A percentile compares a stretch with the other conserved stretches of the same genome.
phyloP scores from a whole-genome alignment of 1,284 basidiomycete genomes.

The Trametes sp. region DNA sequence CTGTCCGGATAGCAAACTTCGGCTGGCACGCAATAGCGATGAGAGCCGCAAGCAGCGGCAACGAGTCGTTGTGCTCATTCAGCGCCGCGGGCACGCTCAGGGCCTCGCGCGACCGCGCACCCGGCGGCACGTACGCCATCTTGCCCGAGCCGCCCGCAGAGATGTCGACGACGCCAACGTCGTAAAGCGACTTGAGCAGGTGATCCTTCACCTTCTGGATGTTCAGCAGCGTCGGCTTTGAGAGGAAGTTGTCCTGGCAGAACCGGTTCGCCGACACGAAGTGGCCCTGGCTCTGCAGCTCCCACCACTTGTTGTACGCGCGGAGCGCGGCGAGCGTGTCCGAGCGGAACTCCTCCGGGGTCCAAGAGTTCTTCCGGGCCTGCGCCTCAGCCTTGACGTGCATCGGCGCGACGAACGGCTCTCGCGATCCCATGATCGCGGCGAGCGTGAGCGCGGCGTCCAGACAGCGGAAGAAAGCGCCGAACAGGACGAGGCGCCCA shows the following conservation, averaged over 20 bases:
- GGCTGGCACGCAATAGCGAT: conserved; percentile 90
- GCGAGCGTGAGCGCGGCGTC: conserved; percentile 91
- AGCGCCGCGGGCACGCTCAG: conserved; percentile 68
- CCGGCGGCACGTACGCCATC: conserved; percentile 33
- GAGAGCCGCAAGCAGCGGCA: conserved; percentile 86
- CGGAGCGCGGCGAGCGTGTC: conserved; percentile 85
- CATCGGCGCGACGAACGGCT: conserved; percentile 89
- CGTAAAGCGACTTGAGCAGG: conserved; percentile 80
- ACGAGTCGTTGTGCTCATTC: conserved; percentile 78
- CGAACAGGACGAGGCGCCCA: conserved; percentile 90
- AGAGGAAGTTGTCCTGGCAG: conserved; percentile 88
- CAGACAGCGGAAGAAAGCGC: conserved; percentile 93
- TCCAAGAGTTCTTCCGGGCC: conserved; percentile 84
- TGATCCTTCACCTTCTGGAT: conserved; percentile 89
- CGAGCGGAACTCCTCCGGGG: conserved; percentile 82
- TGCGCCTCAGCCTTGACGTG: conserved; percentile 70
- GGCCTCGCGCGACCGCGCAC: conserved; percentile 40
- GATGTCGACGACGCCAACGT: conserved; percentile 83
- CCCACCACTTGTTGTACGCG: conserved; percentile 88
- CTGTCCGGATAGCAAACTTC: conserved; percentile 91
- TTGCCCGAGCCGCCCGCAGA: conserved; percentile 65
- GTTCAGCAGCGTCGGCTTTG: conserved; percentile 82
- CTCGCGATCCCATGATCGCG: conserved; percentile 89
- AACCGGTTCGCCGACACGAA: conserved; percentile 78
- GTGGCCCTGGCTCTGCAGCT: conserved; percentile 70